Base-by-base conservation (phyloP, 2,329 filamentous ascomycete species). In the Diaporthe destruens region DNA sequence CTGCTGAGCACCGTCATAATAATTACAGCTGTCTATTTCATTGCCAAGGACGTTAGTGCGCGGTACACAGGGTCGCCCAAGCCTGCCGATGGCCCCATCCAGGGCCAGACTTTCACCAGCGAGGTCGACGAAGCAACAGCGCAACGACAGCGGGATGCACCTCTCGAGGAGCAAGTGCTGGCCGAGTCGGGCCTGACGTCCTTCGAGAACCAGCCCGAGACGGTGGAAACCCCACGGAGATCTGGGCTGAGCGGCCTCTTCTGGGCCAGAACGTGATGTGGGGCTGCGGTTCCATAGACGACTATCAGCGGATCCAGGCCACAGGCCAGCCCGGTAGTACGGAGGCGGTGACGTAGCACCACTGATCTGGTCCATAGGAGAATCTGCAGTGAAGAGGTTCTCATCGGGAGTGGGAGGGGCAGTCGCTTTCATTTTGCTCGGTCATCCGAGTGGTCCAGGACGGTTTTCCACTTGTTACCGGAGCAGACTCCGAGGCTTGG, bases 171-270 rank as follows among this genome's bases (percentile, higher is more conserved):
- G n/a, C 68, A 54, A 39, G n/a, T 23, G 18, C 47, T 53, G 47
- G 68, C 55, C 6, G 55, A 54, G 23, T 42, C 55, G n/a, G 55
- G 68, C 0, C 25, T 61, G 34, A 70, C 55, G 9, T 53, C 44
- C n/a, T 54, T 54, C 25, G 55, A 61, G 6, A 11, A 3, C 25
- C 55, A 47, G 34, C 9, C 68, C 4, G 25, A 23, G 2, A 14
- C 8, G 3, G 6, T 20, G 29, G n/a, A 12, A 5, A 2, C 1
- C 6, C 34, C 55, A 5, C 14, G 42, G 42, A 12, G 18, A 12
- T 61, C 68, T 29, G 25, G 44, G n/a, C 42, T 70, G 44, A 18
- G 44, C 23, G 55, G 68, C 29, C 23, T 70, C 55, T 70, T 70
- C 32, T 70, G 68, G 68, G 68, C 68, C 18, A 53, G 32, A 9